phyloP scores from a whole-genome alignment of 2,329 filamentous ascomycete species.

The Cytospora leucostoma region DNA sequence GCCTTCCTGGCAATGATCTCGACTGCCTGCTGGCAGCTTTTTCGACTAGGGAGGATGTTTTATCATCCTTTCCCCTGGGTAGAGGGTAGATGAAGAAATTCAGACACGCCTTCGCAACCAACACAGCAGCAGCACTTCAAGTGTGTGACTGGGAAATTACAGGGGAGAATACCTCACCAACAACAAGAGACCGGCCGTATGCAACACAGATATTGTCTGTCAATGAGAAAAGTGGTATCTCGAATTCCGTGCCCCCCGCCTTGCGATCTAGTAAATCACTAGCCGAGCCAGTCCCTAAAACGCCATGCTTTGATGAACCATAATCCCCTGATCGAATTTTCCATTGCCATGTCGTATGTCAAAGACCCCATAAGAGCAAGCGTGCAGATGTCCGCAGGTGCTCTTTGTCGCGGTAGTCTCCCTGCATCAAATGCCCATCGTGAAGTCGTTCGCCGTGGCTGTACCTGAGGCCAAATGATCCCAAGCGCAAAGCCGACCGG shows the following conservation, averaged over 20 bases:
- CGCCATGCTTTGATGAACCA: not conserved
- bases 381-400: not conserved
- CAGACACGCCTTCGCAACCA: slow-evolving; percentile 13
- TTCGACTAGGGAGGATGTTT: slow-evolving; percentile 11
- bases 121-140: slow-evolving; percentile 7
- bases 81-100: slow-evolving; percentile 20
- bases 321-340: not conserved
- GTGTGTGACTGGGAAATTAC: not conserved
- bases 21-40: not conserved
- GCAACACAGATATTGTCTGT: not conserved
- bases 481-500: not conserved
- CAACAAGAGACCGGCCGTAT: not conserved
- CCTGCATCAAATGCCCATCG: not conserved
- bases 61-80: slow-evolving; percentile 14
- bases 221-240: slow-evolving; percentile 6
- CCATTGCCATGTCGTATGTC: not conserved
- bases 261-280: not conserved
- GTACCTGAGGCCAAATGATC: not conserved
- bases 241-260: not conserved
- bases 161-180: slow-evolving; percentile 7
- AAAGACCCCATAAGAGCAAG: not conserved
- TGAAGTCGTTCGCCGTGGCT: not conserved
- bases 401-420: not conserved
- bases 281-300: not conserved
- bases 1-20: not conserved